These are phyloP conservation scores for Xylaria polymorpha DNA, from an alignment of 2,329 filamentous ascomycete genomes.

Conservation along the genomic window DNA sequence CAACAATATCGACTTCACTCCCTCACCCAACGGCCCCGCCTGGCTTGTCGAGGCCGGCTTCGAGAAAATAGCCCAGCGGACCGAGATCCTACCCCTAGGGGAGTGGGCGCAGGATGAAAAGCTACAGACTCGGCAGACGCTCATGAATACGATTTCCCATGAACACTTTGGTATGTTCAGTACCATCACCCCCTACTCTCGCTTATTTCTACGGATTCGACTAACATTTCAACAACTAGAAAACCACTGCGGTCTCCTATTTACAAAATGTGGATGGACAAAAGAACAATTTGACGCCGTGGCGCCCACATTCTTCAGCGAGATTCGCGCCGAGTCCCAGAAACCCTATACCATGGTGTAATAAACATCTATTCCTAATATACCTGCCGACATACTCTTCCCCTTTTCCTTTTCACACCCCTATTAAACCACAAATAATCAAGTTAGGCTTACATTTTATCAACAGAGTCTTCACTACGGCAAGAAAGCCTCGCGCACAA, in stretches of 20 bases:
- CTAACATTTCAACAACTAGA: slow-evolving; percentile 34
- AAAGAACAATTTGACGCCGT: slow-evolving; percentile 43
- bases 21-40: slow-evolving; percentile 51
- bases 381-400: background rate
- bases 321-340: slow-evolving; percentile 33
- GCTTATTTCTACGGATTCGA: background rate
- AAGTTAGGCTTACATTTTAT: slow-evolving; percentile 23
- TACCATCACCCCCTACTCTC: background rate
- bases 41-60: slow-evolving; percentile 55
- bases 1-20: slow-evolving; percentile 56
- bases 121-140: slow-evolving; percentile 52
- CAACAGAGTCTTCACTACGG: slow-evolving; percentile 47
- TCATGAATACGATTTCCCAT: slow-evolving; percentile 53
- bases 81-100: slow-evolving; percentile 57
- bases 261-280: slow-evolving; percentile 45
- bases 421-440: background rate
- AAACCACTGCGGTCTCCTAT: slow-evolving; percentile 45
- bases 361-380: slow-evolving; percentile 25
- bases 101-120: slow-evolving; percentile 56
- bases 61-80: slow-evolving; percentile 54
- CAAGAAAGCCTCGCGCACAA: slow-evolving; percentile 45
- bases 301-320: slow-evolving; percentile 43
- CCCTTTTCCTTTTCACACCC: background rate
- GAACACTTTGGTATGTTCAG: slow-evolving; percentile 50
- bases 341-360: slow-evolving; percentile 48